Percentiles rank a stretch among this genome's conserved stretches.
Evolutionary conservation across 2,329 filamentous ascomycete genomes (phyloP).

Genomic region (Emergomyces orientalis): DNA sequence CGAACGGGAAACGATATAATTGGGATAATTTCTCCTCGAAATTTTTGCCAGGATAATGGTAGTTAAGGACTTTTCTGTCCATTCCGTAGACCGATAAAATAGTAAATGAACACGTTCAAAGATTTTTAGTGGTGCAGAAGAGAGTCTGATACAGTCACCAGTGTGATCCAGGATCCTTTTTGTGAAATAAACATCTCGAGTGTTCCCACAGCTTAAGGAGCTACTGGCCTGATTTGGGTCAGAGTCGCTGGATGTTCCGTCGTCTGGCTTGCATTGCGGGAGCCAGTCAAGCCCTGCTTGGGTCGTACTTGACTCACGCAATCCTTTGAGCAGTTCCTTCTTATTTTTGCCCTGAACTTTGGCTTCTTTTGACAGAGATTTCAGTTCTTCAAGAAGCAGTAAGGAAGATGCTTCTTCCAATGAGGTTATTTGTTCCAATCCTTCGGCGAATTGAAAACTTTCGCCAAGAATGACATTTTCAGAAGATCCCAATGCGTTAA

Average conservation of each 20-base stretch:
- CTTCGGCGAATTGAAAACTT: slow-evolving; percentile 69
- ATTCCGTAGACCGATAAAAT: slow-evolving; percentile 91
- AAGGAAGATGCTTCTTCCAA: slow-evolving; percentile 77
- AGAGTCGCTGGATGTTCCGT: slow-evolving; percentile 45
- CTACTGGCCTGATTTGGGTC: slow-evolving; percentile 23
- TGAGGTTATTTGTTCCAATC: slow-evolving; percentile 63
- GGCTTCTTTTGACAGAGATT: slow-evolving; percentile 70
- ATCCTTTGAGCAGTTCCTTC: slow-evolving; percentile 61
- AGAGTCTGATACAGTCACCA: slow-evolving; percentile 76
- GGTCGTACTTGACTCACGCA: slow-evolving; percentile 62
- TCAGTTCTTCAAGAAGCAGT: slow-evolving; percentile 80
- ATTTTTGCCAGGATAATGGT: slow-evolving; percentile 92
- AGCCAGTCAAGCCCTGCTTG: slow-evolving; percentile 67
- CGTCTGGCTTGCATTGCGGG: slow-evolving; percentile 56
- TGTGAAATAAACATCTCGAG: slow-evolving; percentile 65
- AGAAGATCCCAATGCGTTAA: slow-evolving; percentile 42
- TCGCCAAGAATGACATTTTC: slow-evolving; percentile 43
- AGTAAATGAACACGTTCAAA: slow-evolving; percentile 94
- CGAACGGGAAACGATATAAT: slow-evolving; percentile 83
- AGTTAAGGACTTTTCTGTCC: slow-evolving; percentile 93
- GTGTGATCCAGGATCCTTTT: slow-evolving; percentile 67
- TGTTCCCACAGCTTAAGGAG: slow-evolving; percentile 40
- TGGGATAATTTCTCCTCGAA: slow-evolving; percentile 74
- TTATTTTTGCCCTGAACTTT: slow-evolving; percentile 87
- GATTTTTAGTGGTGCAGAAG: slow-evolving; percentile 60